Evolutionary conservation across 2,329 filamentous ascomycete genomes (phyloP), one percentile per base, ranked within the genome.

Genomic region (Beauveria caledonica): DNA sequence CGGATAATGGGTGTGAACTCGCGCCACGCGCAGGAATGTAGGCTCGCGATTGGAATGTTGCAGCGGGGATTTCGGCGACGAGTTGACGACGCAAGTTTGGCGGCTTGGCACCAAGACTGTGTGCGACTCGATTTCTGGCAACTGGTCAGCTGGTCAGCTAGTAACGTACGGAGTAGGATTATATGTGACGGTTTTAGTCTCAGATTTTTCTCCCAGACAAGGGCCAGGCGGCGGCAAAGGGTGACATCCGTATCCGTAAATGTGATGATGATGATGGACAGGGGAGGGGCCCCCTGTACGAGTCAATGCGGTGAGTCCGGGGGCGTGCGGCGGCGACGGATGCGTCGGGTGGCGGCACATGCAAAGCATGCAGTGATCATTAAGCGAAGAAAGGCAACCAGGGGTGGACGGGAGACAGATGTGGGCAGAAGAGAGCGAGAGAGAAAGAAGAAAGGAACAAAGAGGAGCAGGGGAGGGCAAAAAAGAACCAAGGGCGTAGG

Each of bases 21-120:
- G 36, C 56, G 48, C 57, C 57, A 15, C 57, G 49, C 49, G n/a
- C 27, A n/a, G 57, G 49, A 53, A 59, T 53, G 57, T 36, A 8
- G 36, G 15, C 9, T 46, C 57, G 25, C 48, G 39, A 52, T 21
- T 46, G 57, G 57, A 59, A 59, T 59, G 57, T 33, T 33, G 55
- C 25, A n/a, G 15, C 25, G 27, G 39, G 48, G 39, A 53, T 17
- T 36, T 53, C 15, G 6, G 48, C 55, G 36, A 33, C 19, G 27
- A 33, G 29, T 33, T 11, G 29, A 33, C 29, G 11, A 33, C 11
- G 25, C 25, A 33, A 33, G 29, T 33, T 33, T 33, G 29, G 29
- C 29, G 13, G 29, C 29, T 33, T 33, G 15, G 13, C 11, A 36
- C 23, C 23, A 36, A 19, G 29, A 2, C 19, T 25, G 44, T 36